These are phyloP conservation scores for Usnea hakonensis DNA, from an alignment of 495 filamentous ascomycete species.

Conservation along the genomic window DNA sequence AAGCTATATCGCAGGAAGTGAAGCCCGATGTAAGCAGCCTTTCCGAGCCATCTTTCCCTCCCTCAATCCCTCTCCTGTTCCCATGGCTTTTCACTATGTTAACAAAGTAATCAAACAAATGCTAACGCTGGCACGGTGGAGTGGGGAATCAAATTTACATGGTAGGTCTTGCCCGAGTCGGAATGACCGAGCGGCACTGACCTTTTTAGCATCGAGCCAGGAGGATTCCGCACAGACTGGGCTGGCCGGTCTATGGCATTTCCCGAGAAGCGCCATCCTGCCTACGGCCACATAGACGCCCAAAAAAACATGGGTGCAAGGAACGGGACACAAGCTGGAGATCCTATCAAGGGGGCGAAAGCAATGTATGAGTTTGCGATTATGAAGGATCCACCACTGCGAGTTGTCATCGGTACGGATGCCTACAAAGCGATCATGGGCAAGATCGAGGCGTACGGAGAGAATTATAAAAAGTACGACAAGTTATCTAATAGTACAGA, in stretches of 20 bases:
- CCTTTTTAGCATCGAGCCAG: constrained; percentile 19
- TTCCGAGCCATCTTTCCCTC: background rate
- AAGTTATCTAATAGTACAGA: constrained; percentile 38
- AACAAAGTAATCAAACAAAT: background rate
- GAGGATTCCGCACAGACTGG: constrained; percentile 23
- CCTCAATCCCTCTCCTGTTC: background rate
- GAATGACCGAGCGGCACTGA: background rate
- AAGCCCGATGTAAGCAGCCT: constrained; percentile 14
- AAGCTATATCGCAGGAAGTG: constrained; percentile 42
- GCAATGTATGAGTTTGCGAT: constrained; percentile 42
- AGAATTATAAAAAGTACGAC: constrained; percentile 39
- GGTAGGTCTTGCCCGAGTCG: background rate
- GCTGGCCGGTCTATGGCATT: constrained; percentile 28
- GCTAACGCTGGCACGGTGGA: background rate
- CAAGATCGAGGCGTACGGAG: constrained; percentile 35
- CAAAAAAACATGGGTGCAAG: constrained; percentile 30
- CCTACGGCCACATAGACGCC: constrained; percentile 39
- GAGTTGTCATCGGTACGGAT: constrained; percentile 38
- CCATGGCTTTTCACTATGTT: background rate
- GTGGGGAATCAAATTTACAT: constrained; percentile 36
- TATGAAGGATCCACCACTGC: constrained; percentile 39
- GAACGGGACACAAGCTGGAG: constrained; percentile 37
- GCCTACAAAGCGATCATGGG: constrained; percentile 34
- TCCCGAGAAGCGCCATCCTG: constrained; percentile 33
- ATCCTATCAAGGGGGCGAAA: constrained; percentile 37